phyloP scores from a whole-genome alignment of 768 basidiomycete genomes.

The Suillus lakei region DNA sequence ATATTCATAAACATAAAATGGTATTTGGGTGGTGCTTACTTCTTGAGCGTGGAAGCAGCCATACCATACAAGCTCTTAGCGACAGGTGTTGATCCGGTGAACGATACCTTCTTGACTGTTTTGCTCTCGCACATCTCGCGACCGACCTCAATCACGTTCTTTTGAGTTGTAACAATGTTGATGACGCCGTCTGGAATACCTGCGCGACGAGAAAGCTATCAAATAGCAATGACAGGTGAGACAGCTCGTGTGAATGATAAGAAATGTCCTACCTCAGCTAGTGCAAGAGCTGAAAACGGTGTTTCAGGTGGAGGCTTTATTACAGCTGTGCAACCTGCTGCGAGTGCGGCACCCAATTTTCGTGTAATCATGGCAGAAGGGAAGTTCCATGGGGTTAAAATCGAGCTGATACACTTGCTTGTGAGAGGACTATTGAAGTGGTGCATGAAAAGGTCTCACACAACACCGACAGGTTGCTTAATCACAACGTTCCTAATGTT shows the following conservation, averaged over 20 bases:
- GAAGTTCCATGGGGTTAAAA: constrained; percentile 91
- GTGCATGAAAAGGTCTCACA: constrained; percentile 38
- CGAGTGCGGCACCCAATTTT: constrained; percentile 88
- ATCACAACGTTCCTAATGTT: constrained; percentile 84
- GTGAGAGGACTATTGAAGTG: constrained; percentile 6
- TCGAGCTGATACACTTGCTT: constrained; percentile 52
- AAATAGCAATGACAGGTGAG: not conserved
- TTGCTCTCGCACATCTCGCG: constrained; percentile 93
- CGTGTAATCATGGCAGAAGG: constrained; percentile 94
- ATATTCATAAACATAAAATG: constrained; percentile 9
- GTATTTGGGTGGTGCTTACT: constrained; percentile 48
- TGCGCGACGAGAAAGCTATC: constrained; percentile 81
- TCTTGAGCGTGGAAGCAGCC: constrained; percentile 81
- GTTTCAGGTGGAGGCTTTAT: constrained; percentile 96
- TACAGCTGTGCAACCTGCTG: constrained; percentile 95
- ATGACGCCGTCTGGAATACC: constrained; percentile 95
- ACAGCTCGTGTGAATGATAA: not conserved
- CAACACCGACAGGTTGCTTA: constrained; percentile 85
- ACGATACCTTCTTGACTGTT: constrained; percentile 84
- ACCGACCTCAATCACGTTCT: constrained; percentile 85
- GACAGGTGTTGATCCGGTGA: constrained; percentile 87
- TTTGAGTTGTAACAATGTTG: constrained; percentile 90
- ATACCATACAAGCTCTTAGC: constrained; percentile 77
- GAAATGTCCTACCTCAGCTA: constrained; percentile 72
- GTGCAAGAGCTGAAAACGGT: constrained; percentile 89